Conservation (phyloP, 208 protist genomes). For the Acanthamoeba sp. region DNA sequence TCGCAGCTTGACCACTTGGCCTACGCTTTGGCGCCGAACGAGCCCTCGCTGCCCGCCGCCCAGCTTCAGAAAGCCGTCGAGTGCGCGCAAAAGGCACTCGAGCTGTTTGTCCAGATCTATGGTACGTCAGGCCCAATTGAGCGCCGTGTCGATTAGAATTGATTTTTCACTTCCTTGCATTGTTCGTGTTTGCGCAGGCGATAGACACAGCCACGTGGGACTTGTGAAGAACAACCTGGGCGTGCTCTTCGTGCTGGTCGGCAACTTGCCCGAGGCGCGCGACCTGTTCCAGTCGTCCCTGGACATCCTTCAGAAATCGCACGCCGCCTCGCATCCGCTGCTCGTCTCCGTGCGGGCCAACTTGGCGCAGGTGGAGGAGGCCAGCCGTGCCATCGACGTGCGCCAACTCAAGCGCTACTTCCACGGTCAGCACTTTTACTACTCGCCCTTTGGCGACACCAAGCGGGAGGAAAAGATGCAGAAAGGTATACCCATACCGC, state of each 20-base stretch:
- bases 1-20: constrained; percentile 20
- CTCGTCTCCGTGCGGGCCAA: constrained; percentile 1
- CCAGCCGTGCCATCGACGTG: background rate
- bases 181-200: background rate
- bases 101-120: constrained; percentile 23
- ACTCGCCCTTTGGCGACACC: constrained; percentile 13
- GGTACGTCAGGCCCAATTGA: background rate
- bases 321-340: background rate
- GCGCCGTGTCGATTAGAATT: too few relatives aligned
- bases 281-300: constrained; percentile 8
- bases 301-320: background rate
- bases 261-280: background rate
- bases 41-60: background rate
- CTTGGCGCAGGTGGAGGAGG: background rate
- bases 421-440: constrained; percentile 9
- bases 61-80: background rate
- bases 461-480: background rate
- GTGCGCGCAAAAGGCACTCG: constrained; percentile 11
- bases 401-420: constrained; percentile 18
- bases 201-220: background rate
- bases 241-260: constrained; percentile 3
- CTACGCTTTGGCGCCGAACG: constrained; percentile 24
- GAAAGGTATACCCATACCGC: background rate
- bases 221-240: constrained; percentile 20
- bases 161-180: background rate